Percentiles rank a stretch among this genome's conserved stretches.
Evolutionary conservation across 441 rosid species (phyloP).

Genomic region (Brassica balearica): DNA sequence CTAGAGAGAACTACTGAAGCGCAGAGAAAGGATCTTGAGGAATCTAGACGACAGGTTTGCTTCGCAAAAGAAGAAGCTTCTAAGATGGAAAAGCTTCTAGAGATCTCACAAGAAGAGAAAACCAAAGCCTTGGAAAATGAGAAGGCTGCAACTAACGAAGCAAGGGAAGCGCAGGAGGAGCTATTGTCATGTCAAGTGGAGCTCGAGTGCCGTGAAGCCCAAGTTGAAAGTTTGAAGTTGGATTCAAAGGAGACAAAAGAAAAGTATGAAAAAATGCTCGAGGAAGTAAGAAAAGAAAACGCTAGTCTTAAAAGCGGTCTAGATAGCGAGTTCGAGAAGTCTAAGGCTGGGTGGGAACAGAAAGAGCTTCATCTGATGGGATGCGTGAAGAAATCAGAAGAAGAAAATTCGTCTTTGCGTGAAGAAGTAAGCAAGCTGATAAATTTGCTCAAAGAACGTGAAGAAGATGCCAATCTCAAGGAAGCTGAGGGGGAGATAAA

Average conservation of each 20-base stretch:
- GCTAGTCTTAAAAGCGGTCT: conserved; percentile 52
- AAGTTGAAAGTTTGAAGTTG: conserved; percentile 60
- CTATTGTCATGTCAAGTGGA: conserved; percentile 61
- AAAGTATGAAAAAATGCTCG: conserved; percentile 69
- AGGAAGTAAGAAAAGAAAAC: conserved; percentile 66
- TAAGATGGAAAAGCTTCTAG: conserved; percentile 45
- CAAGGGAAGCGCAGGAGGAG: conserved; percentile 78
- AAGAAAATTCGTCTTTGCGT: conserved; percentile 57
- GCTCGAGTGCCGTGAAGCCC: conserved; percentile 60
- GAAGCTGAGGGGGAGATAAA: conserved; percentile 77
- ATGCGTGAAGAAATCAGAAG: conserved; percentile 61
- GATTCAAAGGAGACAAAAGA: conserved; percentile 55
- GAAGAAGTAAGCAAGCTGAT: conserved; percentile 64
- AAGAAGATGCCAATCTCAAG: conserved; percentile 67
- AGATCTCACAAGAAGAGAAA: too few relatives aligned
- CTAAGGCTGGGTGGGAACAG: conserved; percentile 71
- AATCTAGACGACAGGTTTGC: conserved; percentile 52
- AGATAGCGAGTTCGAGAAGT: conserved; percentile 54
- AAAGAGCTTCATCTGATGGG: conserved; percentile 63
- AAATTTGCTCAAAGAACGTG: conserved; percentile 60
- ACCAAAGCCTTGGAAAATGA: too few relatives aligned
- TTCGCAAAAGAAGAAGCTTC: conserved; percentile 58
- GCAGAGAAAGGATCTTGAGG: conserved; percentile 73
- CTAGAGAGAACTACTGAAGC: conserved; percentile 69
- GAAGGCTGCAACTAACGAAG: conserved; percentile 50